Base-by-base conservation (phyloP, 176 grass and related monocot species). In the Oryza nivara region DNA sequence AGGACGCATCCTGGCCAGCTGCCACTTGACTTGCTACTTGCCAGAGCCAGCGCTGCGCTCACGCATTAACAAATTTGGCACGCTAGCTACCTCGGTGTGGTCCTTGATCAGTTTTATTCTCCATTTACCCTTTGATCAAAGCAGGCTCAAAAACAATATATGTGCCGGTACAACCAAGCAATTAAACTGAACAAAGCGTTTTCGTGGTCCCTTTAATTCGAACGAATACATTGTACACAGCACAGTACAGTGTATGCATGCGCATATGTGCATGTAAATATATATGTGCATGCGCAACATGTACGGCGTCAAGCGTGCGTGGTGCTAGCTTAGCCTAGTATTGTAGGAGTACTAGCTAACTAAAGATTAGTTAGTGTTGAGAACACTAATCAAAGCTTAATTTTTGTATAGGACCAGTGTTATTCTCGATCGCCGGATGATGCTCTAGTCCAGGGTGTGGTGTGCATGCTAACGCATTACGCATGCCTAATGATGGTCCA, bases 401-500 rank as follows among this genome's bases (percentile, higher is more conserved):
- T 58, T 56, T 20, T 1, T 41, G 1, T 41, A 58, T 58, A 58
- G 54, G 54, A 58, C 19, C 54, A 58, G 54, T 58, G 17, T 58
- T 58, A 58, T 58, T 58, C 54, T 58, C 54, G 54, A 58, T 58
- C 54, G 54, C 54, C 54, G 54, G 19, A 58, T 8, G 54, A 58
- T 58, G 54, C 54, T 58, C 54, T 58, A 58, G 54, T n/a, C 54
- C 54, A 58, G 54, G 54, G 19, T 58, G 52, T 58, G 54, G 54
- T 58, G 54, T 47, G 28, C 28, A 28, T 28, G 45, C 49, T 52
- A 58, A 58, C 54, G 54, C 54, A 58, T n/a, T 58, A 58, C 19
- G 54, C 54, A 58, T 58, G 54, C 54, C 54, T 58, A n/a, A 58
- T n/a, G 54, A 58, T 58, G 54, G 54, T 58, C 54, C 54, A 58